Evolutionary conservation across 495 filamentous ascomycete genomes (phyloP), one percentile per base, ranked within the genome.

Genomic region (Staphylotrichum longicolle): DNA sequence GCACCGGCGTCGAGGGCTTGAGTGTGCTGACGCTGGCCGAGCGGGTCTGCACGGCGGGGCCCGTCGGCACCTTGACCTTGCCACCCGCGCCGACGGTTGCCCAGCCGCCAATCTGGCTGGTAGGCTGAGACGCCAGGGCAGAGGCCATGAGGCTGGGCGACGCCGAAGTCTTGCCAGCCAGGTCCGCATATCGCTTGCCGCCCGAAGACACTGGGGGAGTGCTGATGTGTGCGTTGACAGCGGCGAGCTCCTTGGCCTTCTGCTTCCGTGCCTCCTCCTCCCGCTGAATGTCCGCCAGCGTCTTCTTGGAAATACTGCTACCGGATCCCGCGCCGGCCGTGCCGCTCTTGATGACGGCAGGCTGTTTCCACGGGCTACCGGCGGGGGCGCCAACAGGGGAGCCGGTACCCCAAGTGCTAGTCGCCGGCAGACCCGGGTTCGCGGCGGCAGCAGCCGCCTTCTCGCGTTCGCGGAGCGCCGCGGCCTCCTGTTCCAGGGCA

Each of bases 31-130:
- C 75, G 63, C 84, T 88, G 12, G 80, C 75, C 3, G 87, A 78
- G 11, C 88, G 84, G 32, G 76, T 79, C 37, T 85, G 81, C 8
- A 79, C 72, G 35, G 78, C 74, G n/a, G 80, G 80, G 12, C 83
- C 83, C 1, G 85, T 84, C 15, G 85, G 81, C 14, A 85, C 78
- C 79, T 96, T 98, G 39, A 88, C 82, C 76, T 96, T 98, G 5
- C 94, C 94, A 60, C 91, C 85, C 12, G 93, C 91, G n/a, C 95
- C 95, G 47, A 98, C 94, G 0, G 93, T 98, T 39, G 91, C 93
- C 95, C 95, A 98, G 20, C 91, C 92, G 44, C 87, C 80, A 54
- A 79, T 77, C 33, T 64, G 68, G 44, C 67, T 44, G 11, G 20
- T 27, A 27, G 75, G 63, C 4, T 75, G 47, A 4, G 63, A 39